Percentiles rank a stretch among this genome's conserved stretches.
Evolutionary conservation across 768 basidiomycete species (phyloP).

Genomic region (Pleurotus sapidus): DNA sequence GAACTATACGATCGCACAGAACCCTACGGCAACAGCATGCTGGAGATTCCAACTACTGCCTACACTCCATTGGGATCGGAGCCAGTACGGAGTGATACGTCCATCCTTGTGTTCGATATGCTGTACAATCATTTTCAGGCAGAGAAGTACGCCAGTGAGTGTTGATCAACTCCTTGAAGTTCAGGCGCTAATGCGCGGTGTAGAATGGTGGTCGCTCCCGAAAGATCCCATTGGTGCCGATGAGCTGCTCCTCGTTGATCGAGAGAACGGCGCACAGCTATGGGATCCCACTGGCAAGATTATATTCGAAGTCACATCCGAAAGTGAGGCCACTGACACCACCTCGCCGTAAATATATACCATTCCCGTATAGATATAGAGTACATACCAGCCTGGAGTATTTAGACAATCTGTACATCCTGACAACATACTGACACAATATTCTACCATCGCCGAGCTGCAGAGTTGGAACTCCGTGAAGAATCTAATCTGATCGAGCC

Average conservation of each 20-base stretch:
- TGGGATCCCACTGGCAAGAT: slow-evolving; percentile 1
- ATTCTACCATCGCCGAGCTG: too few relatives aligned
- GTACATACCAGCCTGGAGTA: too few relatives aligned
- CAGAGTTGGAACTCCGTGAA: too few relatives aligned
- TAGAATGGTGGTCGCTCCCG: slow-evolving; percentile 2
- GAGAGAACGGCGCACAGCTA: background rate
- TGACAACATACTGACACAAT: too few relatives aligned
- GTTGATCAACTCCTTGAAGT: too few relatives aligned
- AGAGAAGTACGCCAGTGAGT: slow-evolving; percentile 9
- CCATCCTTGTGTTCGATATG: background rate
- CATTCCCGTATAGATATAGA: too few relatives aligned
- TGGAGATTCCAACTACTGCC: background rate
- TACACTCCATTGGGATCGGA: background rate
- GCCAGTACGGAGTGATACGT: background rate
- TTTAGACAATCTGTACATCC: too few relatives aligned
- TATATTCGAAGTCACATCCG: too few relatives aligned
- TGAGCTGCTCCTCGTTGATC: slow-evolving; percentile 1
- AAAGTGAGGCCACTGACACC: too few relatives aligned
- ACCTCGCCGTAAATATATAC: too few relatives aligned
- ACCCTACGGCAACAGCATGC: background rate
- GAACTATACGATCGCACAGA: slow-evolving; percentile 2
- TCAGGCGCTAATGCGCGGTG: too few relatives aligned
- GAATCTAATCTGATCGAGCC: too few relatives aligned
- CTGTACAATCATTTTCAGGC: slow-evolving; percentile 11
- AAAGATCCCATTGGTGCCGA: background rate